A percentile compares a stretch with the other conserved stretches of the same genome.
These are phyloP conservation scores for Boletus tylopilopsis DNA, from an alignment of 768 basidiomycete species.

Conservation along the genomic window DNA sequence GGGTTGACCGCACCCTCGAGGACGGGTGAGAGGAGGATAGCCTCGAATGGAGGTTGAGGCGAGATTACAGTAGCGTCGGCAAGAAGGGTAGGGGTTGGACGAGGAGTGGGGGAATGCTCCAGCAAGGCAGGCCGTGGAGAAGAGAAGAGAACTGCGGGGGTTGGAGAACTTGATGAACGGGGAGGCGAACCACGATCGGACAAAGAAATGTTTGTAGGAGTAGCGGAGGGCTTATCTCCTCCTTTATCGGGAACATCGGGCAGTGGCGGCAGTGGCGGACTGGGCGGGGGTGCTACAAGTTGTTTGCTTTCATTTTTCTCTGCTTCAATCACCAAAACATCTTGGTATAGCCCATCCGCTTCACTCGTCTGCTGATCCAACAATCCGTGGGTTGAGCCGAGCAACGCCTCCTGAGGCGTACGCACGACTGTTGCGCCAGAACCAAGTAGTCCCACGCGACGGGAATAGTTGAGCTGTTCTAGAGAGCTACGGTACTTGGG, in stretches of 20 bases:
- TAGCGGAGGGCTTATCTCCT: constrained; percentile 6
- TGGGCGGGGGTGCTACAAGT: constrained; percentile 32
- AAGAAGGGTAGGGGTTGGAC: constrained; percentile 50
- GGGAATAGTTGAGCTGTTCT: constrained; percentile 25
- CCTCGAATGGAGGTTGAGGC: constrained; percentile 54
- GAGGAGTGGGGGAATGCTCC: constrained; percentile 33
- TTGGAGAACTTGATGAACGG: constrained; percentile 31
- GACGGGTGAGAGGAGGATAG: constrained; percentile 60
- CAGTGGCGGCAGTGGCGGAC: constrained; percentile 53
- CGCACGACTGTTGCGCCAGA: constrained; percentile 71
- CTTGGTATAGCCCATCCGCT: constrained; percentile 8
- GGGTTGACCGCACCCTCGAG: constrained; percentile 50
- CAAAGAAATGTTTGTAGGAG: constrained; percentile 18
- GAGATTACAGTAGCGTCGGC: constrained; percentile 41
- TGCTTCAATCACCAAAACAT: constrained; percentile 6
- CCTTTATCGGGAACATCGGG: constrained; percentile 27
- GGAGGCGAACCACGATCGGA: constrained; percentile 28
- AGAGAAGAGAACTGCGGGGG: constrained; percentile 31
- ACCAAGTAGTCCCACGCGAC: constrained; percentile 54
- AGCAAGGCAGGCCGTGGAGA: constrained; percentile 30
- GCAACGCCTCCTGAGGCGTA: constrained; percentile 77
- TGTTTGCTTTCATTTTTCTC: constrained; percentile 18
- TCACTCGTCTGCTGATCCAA: constrained; percentile 7
- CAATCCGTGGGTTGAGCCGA: constrained; percentile 18
- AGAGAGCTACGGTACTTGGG: constrained; percentile 35